These are phyloP conservation scores for Aspergillus aculeatus DNA, from an alignment of 2,329 filamentous ascomycete genomes.

Conservation along the genomic window DNA sequence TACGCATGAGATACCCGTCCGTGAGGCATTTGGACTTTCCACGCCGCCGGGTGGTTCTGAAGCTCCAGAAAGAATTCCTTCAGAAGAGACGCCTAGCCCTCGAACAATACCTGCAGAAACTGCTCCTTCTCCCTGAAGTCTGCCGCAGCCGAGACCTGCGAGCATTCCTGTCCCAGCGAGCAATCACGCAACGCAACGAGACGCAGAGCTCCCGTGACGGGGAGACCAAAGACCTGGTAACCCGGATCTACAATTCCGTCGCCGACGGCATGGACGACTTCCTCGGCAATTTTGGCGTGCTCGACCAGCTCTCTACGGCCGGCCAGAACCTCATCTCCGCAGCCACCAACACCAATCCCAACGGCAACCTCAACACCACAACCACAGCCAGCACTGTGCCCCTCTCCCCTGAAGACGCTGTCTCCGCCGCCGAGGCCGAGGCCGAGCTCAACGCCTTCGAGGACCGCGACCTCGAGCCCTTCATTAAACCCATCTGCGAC, in stretches of 20 bases:
- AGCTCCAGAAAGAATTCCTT: constrained; percentile 91
- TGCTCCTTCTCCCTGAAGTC: constrained; percentile 85
- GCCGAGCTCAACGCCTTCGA: constrained; percentile 93
- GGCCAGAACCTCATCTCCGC: constrained; percentile 74
- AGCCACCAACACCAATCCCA: constrained; percentile 52
- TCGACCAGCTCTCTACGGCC: constrained; percentile 89
- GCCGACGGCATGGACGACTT: constrained; percentile 98
- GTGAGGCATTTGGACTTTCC: constrained; percentile 91
- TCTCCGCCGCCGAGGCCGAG: constrained; percentile 72
- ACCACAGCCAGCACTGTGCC: constrained; percentile 47
- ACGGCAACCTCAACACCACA: constrained; percentile 36
- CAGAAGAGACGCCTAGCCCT: constrained; percentile 81
- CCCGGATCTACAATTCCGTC: constrained; percentile 91
- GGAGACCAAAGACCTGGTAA: constrained; percentile 79
- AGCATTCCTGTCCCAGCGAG: constrained; percentile 84
- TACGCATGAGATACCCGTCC: constrained; percentile 80
- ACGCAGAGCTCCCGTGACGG: constrained; percentile 55
- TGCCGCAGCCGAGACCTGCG: constrained; percentile 90
- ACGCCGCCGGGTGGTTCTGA: constrained; percentile 87
- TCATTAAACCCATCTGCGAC: constrained; percentile 97
- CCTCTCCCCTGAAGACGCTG: constrained; percentile 47
- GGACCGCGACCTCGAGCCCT: constrained; percentile 82
- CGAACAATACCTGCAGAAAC: constrained; percentile 78
- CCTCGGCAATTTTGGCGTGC: constrained; percentile 87
- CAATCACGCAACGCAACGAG: constrained; percentile 67